Percentiles rank a stretch among this genome's conserved stretches.
Evolutionary conservation across 169 alveolate genomes (phyloP).

Genomic region (Sarcocystis neurona): DNA sequence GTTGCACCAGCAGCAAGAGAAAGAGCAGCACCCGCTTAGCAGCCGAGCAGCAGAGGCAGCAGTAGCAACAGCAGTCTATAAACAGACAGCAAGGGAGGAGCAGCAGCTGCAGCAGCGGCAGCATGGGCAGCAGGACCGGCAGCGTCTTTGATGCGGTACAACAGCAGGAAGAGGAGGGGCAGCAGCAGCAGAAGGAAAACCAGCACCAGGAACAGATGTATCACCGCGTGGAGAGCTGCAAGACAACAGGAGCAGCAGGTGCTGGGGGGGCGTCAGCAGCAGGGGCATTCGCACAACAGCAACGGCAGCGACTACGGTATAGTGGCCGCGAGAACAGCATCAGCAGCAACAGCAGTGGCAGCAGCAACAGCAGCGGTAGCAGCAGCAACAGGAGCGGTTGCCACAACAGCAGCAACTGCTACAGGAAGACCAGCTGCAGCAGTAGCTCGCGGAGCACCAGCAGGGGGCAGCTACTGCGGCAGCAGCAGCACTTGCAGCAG

Average conservation of each 20-base stretch:
- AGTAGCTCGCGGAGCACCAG: conserved; percentile 10
- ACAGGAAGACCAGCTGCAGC: conserved; percentile 28
- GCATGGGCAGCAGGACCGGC: no score
- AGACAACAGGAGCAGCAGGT: not conserved
- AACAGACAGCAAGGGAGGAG: no score
- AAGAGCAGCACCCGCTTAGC: no score
- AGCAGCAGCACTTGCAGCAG: conserved; percentile 47
- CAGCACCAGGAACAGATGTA: not conserved
- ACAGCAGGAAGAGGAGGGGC: no score
- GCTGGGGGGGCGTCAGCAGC: not conserved
- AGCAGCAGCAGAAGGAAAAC: not conserved
- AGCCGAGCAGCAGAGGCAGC: no score
- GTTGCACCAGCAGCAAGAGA: no score
- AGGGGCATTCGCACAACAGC: no score
- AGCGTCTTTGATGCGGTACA: no score
- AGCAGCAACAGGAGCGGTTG: not conserved
- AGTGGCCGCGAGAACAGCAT: not conserved
- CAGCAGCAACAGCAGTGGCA: not conserved
- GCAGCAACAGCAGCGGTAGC: not conserved
- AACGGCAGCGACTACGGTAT: no score
- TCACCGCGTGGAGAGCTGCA: not conserved
- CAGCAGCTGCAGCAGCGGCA: no score
- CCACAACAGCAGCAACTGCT: not conserved
- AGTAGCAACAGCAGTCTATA: no score
- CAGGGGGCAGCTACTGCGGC: not conserved